Conservation (phyloP, 1,139 yeast genomes). For the Geotrichum histeridarum region DNA sequence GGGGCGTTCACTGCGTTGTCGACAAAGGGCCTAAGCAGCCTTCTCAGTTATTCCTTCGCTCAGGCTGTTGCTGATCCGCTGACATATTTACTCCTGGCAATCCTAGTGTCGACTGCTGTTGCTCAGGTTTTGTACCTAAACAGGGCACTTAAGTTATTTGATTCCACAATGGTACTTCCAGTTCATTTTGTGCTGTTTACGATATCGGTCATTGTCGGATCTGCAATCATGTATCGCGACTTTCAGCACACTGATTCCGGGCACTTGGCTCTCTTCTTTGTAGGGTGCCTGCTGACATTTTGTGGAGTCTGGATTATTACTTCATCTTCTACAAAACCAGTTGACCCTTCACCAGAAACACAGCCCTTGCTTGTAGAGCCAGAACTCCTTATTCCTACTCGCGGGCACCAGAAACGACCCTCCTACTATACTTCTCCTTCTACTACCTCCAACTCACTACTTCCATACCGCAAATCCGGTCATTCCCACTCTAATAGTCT, state of each 20-base stretch:
- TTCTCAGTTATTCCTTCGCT: conserved; percentile 35
- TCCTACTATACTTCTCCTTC: not conserved
- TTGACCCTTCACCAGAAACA: not conserved
- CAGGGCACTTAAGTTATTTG: conserved; percentile 39
- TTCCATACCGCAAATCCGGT: not conserved
- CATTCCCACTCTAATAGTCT: not conserved
- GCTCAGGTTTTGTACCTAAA: conserved; percentile 40
- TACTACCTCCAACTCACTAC: not conserved
- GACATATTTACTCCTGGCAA: conserved; percentile 33
- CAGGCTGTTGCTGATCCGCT: conserved; percentile 32
- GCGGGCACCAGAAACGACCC: not conserved
- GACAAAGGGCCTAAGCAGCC: conserved; percentile 40
- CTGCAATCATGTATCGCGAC: conserved; percentile 41
- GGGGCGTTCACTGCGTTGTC: conserved; percentile 45
- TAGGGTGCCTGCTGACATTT: conserved; percentile 40
- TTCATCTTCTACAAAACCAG: conserved; percentile 4
- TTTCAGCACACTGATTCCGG: conserved; percentile 32
- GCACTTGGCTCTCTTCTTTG: conserved; percentile 29
- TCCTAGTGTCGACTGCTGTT: conserved; percentile 38
- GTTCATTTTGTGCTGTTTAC: conserved; percentile 46
- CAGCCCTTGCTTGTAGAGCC: conserved; percentile 2
- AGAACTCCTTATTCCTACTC: not conserved
- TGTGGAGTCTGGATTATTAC: conserved; percentile 42
- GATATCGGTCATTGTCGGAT: conserved; percentile 40
- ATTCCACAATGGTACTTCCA: conserved; percentile 45